These are phyloP conservation scores for Colletotrichum chlorophyti DNA, from an alignment of 2,329 filamentous ascomycete species.

Conservation along the genomic window DNA sequence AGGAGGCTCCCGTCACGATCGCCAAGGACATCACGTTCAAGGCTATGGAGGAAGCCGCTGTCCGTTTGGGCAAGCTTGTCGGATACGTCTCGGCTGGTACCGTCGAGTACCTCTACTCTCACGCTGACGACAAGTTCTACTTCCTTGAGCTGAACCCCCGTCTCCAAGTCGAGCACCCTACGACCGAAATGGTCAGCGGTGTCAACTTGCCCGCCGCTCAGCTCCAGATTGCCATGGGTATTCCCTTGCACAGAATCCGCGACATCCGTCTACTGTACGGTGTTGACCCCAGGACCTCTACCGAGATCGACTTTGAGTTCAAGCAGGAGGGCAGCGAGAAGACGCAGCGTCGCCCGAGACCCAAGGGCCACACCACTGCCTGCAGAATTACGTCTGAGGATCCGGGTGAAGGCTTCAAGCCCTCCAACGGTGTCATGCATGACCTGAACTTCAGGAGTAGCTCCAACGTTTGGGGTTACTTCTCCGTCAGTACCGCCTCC, in stretches of 20 bases:
- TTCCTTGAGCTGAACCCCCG: constrained; percentile 98
- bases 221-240: constrained; percentile 98
- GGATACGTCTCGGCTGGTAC: constrained; percentile 99
- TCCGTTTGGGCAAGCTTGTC: constrained; percentile 90
- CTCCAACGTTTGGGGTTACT: constrained; percentile 99
- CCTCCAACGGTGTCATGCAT: constrained; percentile 98
- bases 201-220: constrained; percentile 97
- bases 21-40: constrained; percentile 89
- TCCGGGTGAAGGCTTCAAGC: constrained; percentile 99
- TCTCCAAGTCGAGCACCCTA: constrained; percentile 99
- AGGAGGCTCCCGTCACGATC: constrained; percentile 97
- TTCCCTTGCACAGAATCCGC: constrained; percentile 91
- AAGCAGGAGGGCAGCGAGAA: constrained; percentile 82
- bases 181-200: constrained; percentile 98
- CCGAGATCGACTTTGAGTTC: constrained; percentile 96
- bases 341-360: constrained; percentile 86
- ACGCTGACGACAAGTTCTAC: constrained; percentile 98
- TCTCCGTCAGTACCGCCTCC: constrained; percentile 95
- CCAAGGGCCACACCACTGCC: constrained; percentile 96
- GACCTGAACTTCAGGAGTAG: constrained; percentile 98
- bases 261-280: constrained; percentile 97
- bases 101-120: constrained; percentile 98
- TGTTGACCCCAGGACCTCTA: constrained; percentile 85
- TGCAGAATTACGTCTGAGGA: constrained; percentile 99
- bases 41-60: constrained; percentile 95